Evolutionary conservation across 208 protist species (phyloP).

Genomic region (Acanthamoeba castellanii): DNA sequence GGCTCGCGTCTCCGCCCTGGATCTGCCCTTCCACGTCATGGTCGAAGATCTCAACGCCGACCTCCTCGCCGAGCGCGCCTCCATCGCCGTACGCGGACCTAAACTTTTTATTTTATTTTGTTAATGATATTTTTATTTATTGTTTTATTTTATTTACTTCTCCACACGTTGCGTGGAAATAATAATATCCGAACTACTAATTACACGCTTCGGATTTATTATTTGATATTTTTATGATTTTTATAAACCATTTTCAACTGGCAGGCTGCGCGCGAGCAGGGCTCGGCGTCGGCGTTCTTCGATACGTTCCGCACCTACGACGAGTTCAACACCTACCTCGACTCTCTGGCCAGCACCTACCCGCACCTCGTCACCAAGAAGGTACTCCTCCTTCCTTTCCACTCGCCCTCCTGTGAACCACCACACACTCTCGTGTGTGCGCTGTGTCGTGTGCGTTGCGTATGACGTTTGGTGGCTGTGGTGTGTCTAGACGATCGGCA

Average conservation of each 20-base stretch:
- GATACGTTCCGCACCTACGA: background rate
- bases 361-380: slow-evolving; percentile 33
- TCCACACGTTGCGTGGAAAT: background rate
- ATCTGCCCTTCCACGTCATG: background rate
- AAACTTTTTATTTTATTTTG: background rate
- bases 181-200: background rate
- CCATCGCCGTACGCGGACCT: background rate
- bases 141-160: background rate
- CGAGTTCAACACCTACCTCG: slow-evolving; percentile 3
- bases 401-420: background rate
- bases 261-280: background rate
- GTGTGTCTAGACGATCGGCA: background rate
- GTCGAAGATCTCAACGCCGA: background rate
- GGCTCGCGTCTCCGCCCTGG: background rate
- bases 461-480: background rate
- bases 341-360: background rate
- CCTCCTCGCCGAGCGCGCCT: background rate
- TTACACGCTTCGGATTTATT: background rate
- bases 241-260: background rate
- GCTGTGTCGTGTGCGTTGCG: background rate
- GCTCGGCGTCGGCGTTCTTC: background rate
- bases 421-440: no score
- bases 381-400: background rate
- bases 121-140: background rate
- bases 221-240: background rate